phyloP scores from a whole-genome alignment of 2,329 filamentous ascomycete species.

The Cadophora luteo-olivacea region DNA sequence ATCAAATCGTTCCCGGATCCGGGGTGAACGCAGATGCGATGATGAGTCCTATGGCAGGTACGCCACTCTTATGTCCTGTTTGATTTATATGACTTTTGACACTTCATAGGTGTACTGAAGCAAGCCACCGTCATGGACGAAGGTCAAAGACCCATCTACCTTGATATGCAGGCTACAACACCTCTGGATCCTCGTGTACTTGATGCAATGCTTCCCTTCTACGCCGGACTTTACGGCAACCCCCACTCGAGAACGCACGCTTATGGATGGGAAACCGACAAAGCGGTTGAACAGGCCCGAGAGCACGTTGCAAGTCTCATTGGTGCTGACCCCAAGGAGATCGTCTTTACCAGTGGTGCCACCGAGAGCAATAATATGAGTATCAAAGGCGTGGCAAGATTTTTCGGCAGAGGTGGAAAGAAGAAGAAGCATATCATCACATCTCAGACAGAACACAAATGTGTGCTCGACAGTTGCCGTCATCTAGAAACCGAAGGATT shows the following conservation, averaged over 20 bases:
- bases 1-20: conserved; percentile 39
- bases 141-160: conserved; percentile 91
- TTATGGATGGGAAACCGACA: conserved; percentile 98
- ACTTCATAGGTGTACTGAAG: conserved; percentile 74
- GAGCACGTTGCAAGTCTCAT: conserved; percentile 85
- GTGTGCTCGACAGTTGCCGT: conserved; percentile 94
- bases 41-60: conserved; percentile 81
- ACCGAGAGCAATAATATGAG: conserved; percentile 99
- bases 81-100: conserved; percentile 24
- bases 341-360: conserved; percentile 97
- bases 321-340: conserved; percentile 95
- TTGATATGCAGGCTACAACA: conserved; percentile 98
- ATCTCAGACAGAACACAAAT: conserved; percentile 98
- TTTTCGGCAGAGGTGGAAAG: conserved; percentile 81
- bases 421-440: conserved; percentile 99
- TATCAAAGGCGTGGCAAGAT: conserved; percentile 95
- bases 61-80: conserved; percentile 28
- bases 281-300: conserved; percentile 87
- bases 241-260: conserved; percentile 97
- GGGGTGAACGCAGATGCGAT: conserved; percentile 57
- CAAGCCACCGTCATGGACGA: conserved; percentile 93
- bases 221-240: conserved; percentile 93
- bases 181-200: conserved; percentile 93
- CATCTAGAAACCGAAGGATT: conserved; percentile 97
- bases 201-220: conserved; percentile 95